These are phyloP conservation scores for Colletotrichum siamense DNA, from an alignment of 2,329 filamentous ascomycete genomes.

Conservation along the genomic window DNA sequence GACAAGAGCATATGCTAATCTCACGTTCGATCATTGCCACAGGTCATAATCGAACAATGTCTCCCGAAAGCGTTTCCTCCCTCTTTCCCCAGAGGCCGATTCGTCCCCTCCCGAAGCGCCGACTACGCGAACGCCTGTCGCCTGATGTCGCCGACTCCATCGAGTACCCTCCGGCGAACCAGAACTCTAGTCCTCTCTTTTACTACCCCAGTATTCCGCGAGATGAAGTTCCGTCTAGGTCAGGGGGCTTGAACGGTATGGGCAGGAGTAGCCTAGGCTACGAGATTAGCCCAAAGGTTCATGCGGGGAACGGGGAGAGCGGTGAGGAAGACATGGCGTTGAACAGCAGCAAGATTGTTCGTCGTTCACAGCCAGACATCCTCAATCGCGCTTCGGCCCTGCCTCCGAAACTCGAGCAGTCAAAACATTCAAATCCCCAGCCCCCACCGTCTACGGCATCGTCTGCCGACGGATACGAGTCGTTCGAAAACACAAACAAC, in stretches of 20 bases:
- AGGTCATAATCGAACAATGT: conserved; percentile 62
- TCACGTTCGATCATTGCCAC: conserved; percentile 22
- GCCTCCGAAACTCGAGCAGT: conserved; percentile 48
- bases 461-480: conserved; percentile 88
- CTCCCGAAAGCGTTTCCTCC: conserved; percentile 78
- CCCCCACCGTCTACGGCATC: conserved; percentile 72
- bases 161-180: conserved; percentile 79
- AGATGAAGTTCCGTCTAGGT: conserved; percentile 31
- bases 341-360: conserved; percentile 44
- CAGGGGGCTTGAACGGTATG: conserved; percentile 15
- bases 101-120: conserved; percentile 87
- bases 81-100: conserved; percentile 91
- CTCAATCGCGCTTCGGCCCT: conserved; percentile 47
- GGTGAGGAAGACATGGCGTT: conserved; percentile 62
- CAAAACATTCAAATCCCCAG: conserved; percentile 52
- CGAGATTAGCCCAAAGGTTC: background rate
- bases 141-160: conserved; percentile 84
- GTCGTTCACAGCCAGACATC: conserved; percentile 53
- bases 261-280: conserved; percentile 23
- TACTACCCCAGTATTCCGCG: conserved; percentile 59
- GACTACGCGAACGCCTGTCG: conserved; percentile 85
- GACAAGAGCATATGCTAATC: conserved; percentile 4
- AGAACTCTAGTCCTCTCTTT: conserved; percentile 76
- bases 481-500: conserved; percentile 98
- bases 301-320: conserved; percentile 61